These are phyloP conservation scores for Rhodocollybia butyracea DNA, from an alignment of 768 basidiomycete species.

Conservation along the genomic window DNA sequence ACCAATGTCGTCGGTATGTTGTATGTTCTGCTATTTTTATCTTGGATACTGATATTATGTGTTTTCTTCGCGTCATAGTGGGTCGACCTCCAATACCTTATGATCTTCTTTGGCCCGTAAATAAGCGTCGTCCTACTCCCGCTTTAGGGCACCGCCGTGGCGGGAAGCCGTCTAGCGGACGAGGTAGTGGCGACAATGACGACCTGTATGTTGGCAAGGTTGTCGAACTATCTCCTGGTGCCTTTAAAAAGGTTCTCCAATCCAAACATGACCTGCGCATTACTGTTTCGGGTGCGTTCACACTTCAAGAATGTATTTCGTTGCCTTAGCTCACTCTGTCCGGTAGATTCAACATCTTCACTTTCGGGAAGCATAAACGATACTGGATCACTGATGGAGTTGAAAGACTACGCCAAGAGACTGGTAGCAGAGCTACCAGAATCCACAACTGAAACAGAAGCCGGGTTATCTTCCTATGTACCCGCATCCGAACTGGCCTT, in stretches of 20 bases:
- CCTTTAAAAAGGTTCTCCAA: neutral
- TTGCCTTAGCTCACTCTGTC: neutral
- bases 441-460: neutral
- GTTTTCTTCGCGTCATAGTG: constrained; percentile 24
- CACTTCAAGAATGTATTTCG: neutral
- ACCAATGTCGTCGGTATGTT: constrained; percentile 56
- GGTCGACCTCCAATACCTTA: constrained; percentile 61
- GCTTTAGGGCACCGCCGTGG: constrained; percentile 6
- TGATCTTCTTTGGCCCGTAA: constrained; percentile 81
- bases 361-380: neutral
- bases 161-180: neutral
- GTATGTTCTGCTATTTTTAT: constrained; percentile 44
- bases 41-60: neutral
- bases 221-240: constrained; percentile 25
- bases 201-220: constrained; percentile 30
- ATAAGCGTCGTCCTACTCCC: constrained; percentile 23
- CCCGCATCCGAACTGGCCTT: neutral
- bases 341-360: neutral
- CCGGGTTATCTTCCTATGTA: neutral
- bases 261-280: neutral
- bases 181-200: neutral
- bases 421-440: neutral
- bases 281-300: neutral
- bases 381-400: neutral
- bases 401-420: constrained; percentile 8